These are phyloP conservation scores for Pestalotiopsis sp. DNA, from an alignment of 2,329 filamentous ascomycete genomes.

Conservation along the genomic window DNA sequence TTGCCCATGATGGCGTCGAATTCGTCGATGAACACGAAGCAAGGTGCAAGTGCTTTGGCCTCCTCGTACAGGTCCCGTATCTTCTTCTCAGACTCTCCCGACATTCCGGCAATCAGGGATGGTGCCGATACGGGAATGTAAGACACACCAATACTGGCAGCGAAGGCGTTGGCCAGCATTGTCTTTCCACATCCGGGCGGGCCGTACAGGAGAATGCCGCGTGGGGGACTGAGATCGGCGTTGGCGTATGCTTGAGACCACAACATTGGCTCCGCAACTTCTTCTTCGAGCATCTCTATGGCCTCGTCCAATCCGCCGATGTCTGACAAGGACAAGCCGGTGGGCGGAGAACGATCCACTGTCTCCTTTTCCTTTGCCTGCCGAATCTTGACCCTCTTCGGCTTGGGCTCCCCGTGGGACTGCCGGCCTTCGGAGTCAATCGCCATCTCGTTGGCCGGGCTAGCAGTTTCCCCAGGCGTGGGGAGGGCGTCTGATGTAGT, in stretches of 20 bases:
- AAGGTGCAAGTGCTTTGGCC: constrained; percentile 82
- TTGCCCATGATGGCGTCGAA: constrained; percentile 91
- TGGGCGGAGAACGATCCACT: constrained; percentile 63
- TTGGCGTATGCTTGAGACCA: constrained; percentile 65
- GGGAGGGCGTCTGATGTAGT: constrained; percentile 17
- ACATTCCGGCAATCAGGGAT: constrained; percentile 83
- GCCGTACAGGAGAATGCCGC: constrained; percentile 78
- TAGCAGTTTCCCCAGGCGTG: constrained; percentile 18
- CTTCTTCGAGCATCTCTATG: constrained; percentile 43
- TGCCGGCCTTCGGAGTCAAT: constrained; percentile 49
- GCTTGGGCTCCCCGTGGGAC: constrained; percentile 65
- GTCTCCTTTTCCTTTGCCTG: constrained; percentile 41
- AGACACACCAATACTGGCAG: constrained; percentile 73
- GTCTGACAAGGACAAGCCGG: constrained; percentile 69
- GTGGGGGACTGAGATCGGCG: constrained; percentile 69
- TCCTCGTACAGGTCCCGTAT: constrained; percentile 86
- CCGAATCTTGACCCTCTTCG: constrained; percentile 65
- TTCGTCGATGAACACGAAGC: constrained; percentile 88
- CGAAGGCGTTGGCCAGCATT: constrained; percentile 78
- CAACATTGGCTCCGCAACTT: constrained; percentile 60
- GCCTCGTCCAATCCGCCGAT: constrained; percentile 78
- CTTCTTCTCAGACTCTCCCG: constrained; percentile 86
- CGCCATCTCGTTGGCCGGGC: constrained; percentile 28
- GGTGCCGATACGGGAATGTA: constrained; percentile 84
- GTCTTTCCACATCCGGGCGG: constrained; percentile 88